Conservation (phyloP, 139 green algal species). For the Chlamydomonas sphaeroides region DNA sequence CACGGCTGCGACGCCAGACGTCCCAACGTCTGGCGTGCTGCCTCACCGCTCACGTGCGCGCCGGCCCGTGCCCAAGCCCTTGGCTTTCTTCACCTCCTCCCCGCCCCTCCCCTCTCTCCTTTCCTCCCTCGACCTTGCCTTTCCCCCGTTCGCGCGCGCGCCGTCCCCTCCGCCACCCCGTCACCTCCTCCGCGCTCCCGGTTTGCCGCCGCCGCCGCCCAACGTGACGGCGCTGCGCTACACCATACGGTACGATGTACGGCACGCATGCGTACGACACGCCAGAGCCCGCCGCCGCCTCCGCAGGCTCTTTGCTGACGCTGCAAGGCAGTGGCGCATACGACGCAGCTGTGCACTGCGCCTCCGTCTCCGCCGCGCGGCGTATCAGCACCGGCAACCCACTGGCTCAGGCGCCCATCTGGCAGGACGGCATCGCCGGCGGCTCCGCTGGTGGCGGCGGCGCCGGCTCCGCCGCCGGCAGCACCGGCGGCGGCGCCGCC, state of each 20-base stretch:
- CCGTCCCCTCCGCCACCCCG: too few species aligned
- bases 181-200: too few species aligned
- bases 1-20: too few species aligned
- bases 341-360: constrained; percentile 91
- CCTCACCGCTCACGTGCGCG: too few species aligned
- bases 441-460: background rate
- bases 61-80: too few species aligned
- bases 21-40: too few species aligned
- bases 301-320: constrained; percentile 78
- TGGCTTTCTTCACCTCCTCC: too few species aligned
- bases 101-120: background rate
- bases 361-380: constrained; percentile 83
- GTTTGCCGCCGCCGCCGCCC: background rate
- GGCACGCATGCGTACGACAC: background rate
- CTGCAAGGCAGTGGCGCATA: constrained; percentile 88
- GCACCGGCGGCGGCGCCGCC: background rate
- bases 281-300: background rate
- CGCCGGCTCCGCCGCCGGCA: background rate
- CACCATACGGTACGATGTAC: background rate
- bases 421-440: background rate
- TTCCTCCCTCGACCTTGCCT: background rate
- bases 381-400: constrained; percentile 46
- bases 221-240: too few species aligned
- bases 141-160: too few species aligned
- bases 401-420: constrained; percentile 21